Percentiles rank a stretch among this genome's conserved stretches.
phyloP scores from a whole-genome alignment of 345 rosid species.

The Dimocarpus longan region DNA sequence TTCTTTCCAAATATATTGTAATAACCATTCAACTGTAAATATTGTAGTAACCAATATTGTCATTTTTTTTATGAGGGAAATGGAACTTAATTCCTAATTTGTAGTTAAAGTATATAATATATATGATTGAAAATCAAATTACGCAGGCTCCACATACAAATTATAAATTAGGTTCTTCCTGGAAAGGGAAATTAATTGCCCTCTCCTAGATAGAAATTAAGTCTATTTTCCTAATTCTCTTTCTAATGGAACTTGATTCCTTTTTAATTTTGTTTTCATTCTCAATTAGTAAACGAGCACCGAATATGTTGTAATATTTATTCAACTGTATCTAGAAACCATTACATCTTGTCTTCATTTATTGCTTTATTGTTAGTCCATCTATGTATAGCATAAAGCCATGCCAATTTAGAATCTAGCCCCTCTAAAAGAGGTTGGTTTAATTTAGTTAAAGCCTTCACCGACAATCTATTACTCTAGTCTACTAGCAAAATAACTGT shows the following conservation, averaged over 20 bases:
- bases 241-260: too few species aligned
- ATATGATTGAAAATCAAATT: too few species aligned
- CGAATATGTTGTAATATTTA: not conserved
- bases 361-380: not conserved
- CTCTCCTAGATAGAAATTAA: too few species aligned
- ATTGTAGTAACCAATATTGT: too few species aligned
- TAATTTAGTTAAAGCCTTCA: not conserved
- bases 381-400: not conserved
- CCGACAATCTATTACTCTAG: not conserved
- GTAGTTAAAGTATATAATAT: too few species aligned
- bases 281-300: not conserved
- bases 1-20: not conserved
- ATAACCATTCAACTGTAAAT: not conserved
- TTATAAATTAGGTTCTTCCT: too few species aligned
- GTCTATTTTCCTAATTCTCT: too few species aligned
- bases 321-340: not conserved
- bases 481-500: not conserved
- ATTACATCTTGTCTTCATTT: not conserved
- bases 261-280: too few species aligned
- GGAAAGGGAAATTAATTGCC: too few species aligned
- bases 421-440: not conserved
- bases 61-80: too few species aligned
- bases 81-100: too few species aligned
- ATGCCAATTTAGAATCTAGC: not conserved
- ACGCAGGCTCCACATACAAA: too few species aligned